phyloP scores from a whole-genome alignment of 768 basidiomycete genomes.

The Rhizopogon vinicolor region DNA sequence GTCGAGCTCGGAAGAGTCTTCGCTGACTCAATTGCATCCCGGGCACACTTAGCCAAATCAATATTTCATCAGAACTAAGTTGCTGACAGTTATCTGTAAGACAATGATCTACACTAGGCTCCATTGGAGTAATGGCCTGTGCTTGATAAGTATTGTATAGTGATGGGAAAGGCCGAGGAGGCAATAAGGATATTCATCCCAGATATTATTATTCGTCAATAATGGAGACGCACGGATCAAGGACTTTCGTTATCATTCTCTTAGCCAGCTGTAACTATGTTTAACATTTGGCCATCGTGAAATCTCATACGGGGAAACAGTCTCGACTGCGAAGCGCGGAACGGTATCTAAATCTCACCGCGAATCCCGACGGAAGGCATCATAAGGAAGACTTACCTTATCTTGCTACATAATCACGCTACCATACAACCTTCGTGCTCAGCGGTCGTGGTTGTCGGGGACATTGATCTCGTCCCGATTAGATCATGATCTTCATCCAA shows the following conservation, averaged over 20 bases:
- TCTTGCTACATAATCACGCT: neutral
- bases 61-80: neutral
- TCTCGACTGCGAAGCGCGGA: neutral
- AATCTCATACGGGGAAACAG: neutral
- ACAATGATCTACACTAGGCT: neutral
- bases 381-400: neutral
- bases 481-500: slow-evolving; percentile 1
- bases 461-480: neutral
- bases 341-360: neutral
- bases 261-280: neutral
- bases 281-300: neutral
- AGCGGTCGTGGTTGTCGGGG: neutral
- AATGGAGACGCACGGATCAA: neutral
- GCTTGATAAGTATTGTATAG: neutral
- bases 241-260: neutral
- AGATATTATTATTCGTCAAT: neutral
- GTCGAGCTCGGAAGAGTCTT: neutral
- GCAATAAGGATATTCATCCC: neutral
- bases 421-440: neutral
- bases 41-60: neutral
- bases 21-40: neutral
- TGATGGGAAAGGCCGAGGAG: neutral
- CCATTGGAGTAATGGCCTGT: neutral
- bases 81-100: neutral
- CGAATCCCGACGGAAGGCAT: neutral